Evolutionary conservation across 495 filamentous ascomycete species (phyloP).

Genomic region (Sphaerosporella brunnea): DNA sequence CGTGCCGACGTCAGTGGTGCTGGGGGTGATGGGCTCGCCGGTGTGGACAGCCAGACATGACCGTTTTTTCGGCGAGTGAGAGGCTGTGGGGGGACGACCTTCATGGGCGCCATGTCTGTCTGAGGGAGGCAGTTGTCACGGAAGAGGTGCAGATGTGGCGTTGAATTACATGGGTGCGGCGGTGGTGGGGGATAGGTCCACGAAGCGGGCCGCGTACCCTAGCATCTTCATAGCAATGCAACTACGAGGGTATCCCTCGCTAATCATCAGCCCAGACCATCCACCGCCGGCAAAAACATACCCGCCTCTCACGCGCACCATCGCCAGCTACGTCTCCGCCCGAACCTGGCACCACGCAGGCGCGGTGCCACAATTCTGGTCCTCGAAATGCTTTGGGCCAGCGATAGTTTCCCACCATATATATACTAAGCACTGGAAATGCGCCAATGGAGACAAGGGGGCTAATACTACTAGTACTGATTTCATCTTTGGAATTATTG

Average conservation of each 20-base stretch:
- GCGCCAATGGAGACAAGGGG: slow-evolving; percentile 50
- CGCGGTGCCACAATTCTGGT: slow-evolving; percentile 61
- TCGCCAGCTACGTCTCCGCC: slow-evolving; percentile 64
- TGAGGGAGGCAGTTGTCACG: too few relatives aligned
- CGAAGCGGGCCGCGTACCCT: slow-evolving; percentile 50
- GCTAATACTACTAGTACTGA: slow-evolving; percentile 61
- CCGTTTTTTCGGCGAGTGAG: too few relatives aligned
- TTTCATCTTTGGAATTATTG: slow-evolving; percentile 64
- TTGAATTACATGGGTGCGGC: too few relatives aligned
- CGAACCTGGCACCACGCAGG: slow-evolving; percentile 54
- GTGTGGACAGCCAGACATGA: too few relatives aligned
- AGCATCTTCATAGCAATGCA: slow-evolving; percentile 56
- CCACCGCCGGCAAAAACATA: slow-evolving; percentile 48
- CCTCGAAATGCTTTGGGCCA: slow-evolving; percentile 68
- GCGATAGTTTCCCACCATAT: slow-evolving; percentile 51
- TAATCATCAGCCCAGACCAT: slow-evolving; percentile 66
- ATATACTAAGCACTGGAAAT: slow-evolving; percentile 41
- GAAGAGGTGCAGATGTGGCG: too few relatives aligned
- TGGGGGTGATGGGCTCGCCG: too few relatives aligned
- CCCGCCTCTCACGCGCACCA: slow-evolving; percentile 46
- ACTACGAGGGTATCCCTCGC: slow-evolving; percentile 69
- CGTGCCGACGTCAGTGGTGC: too few relatives aligned
- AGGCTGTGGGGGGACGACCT: too few relatives aligned
- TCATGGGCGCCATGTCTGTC: too few relatives aligned
- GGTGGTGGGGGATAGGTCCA: too few relatives aligned